phyloP scores from a whole-genome alignment of 2,329 filamentous ascomycete species.

The Botrytis hyacinthi region DNA sequence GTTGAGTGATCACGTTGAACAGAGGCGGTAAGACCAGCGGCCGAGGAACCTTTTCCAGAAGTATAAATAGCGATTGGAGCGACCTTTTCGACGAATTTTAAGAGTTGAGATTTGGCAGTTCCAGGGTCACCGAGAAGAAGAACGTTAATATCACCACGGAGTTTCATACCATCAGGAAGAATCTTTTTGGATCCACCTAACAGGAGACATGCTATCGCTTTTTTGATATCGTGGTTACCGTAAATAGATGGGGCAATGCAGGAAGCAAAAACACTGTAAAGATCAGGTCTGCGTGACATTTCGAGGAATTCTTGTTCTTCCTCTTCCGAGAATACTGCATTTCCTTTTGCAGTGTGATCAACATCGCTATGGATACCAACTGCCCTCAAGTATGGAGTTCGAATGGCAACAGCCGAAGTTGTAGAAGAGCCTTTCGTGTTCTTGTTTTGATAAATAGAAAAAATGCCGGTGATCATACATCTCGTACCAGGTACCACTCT shows the following conservation, averaged over 20 bases:
- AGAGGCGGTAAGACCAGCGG: constrained; percentile 93
- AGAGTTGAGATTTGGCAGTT: constrained; percentile 93
- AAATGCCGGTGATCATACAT: constrained; percentile 94
- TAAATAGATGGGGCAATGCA: constrained; percentile 98
- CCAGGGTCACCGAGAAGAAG: constrained; percentile 94
- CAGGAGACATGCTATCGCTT: constrained; percentile 89
- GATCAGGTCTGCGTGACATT: constrained; percentile 82
- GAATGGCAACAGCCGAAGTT: constrained; percentile 84
- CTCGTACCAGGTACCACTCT: constrained; percentile 91
- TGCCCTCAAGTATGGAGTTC: constrained; percentile 90
- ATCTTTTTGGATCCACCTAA: constrained; percentile 98
- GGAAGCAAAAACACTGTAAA: constrained; percentile 86
- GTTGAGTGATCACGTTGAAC: constrained; percentile 91
- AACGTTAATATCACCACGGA: constrained; percentile 97
- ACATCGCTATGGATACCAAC: constrained; percentile 90
- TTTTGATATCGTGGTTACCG: constrained; percentile 94
- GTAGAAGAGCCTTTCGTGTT: constrained; percentile 72
- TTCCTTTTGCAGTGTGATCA: constrained; percentile 84
- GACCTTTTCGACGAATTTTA: constrained; percentile 97
- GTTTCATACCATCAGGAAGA: constrained; percentile 92
- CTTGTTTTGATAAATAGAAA: constrained; percentile 96
- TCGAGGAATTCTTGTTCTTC: constrained; percentile 96
- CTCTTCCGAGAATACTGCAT: constrained; percentile 82
- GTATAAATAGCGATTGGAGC: constrained; percentile 98
- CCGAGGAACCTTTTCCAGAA: constrained; percentile 95